Base-by-base conservation (phyloP, 2,329 filamentous ascomycete genomes). In the Fusarium sarcochroum region DNA sequence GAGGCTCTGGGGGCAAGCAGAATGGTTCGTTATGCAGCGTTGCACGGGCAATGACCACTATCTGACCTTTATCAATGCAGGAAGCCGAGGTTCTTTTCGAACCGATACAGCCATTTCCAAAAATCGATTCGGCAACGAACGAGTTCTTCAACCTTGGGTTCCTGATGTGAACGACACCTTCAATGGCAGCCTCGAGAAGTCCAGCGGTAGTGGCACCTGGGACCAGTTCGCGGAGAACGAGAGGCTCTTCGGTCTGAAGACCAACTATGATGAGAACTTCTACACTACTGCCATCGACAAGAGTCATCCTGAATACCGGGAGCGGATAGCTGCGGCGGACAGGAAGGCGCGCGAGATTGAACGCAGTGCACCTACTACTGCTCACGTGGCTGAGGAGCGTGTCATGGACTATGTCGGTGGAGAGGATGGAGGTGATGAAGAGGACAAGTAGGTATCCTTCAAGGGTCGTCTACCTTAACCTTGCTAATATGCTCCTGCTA, bases 191-290 rank as follows among this genome's bases (percentile, higher is more conserved):
- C 84, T 98, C 23, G 93, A 96, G 73, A 88, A 83, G 50, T 73
- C 84, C 4, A 72, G 77, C n/a, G 79, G 77, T 52, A 75, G 80
- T 17, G 83, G 81, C 8, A 83, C 81, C 11, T 99, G 96, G 96
- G 95, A 99, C 77, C 96, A 99, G 78, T 99, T 99, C 76, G 92
- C 93, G 59, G 90, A 88, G 66, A 98, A 98, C 75, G 93, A 97
- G 80, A 87, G 89, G 57, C 88, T 93, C 30, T 98, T 97, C 76
- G 96, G 96, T 35, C 82, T 97, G 38, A 93, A 89, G 79, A 96
- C 92, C 52, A 93, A 94, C 73, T 99, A 98, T 77, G 90, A 98
- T 75, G 96, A 98, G 80, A 94, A 93, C 72, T 89, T 96, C 42
- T 99, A 99, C 81, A 99, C 96, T 2, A 99, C 96, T 11, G 83